These are phyloP conservation scores for Globisporangium nagaii DNA, from an alignment of 352 stramenopile species.

Conservation along the genomic window DNA sequence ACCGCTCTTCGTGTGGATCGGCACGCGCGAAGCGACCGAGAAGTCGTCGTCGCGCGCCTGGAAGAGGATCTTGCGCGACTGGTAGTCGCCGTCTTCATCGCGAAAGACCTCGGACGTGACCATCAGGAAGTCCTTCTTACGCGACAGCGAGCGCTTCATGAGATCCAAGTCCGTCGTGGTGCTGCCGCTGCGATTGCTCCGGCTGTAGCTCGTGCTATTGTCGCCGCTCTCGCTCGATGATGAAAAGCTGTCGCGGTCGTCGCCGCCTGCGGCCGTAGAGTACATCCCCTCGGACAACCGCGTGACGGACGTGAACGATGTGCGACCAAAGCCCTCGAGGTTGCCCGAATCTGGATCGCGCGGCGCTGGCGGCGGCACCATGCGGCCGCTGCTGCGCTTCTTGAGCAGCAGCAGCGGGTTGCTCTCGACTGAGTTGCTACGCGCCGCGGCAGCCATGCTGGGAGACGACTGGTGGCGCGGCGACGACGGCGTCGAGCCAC, in stretches of 20 bases:
- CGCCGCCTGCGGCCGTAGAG: slow-evolving; percentile 12
- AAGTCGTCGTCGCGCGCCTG: slow-evolving; percentile 84
- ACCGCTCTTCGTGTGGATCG: slow-evolving; percentile 61
- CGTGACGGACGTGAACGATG: slow-evolving; percentile 72
- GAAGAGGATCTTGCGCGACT: slow-evolving; percentile 87
- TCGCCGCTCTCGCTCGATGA: slow-evolving; percentile 28
- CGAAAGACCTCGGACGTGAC: slow-evolving; percentile 88
- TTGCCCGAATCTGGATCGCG: slow-evolving; percentile 28
- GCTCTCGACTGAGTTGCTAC: slow-evolving; percentile 43
- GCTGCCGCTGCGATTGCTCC: neutral
- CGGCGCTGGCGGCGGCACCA: too few relatives aligned
- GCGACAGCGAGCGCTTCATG: slow-evolving; percentile 78
- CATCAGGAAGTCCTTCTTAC: slow-evolving; percentile 90
- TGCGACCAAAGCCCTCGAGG: slow-evolving; percentile 55
- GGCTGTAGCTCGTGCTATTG: slow-evolving; percentile 2
- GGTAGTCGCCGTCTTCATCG: slow-evolving; percentile 78
- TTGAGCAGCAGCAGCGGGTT: slow-evolving; percentile 33
- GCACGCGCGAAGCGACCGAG: slow-evolving; percentile 73
- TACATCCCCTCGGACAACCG: slow-evolving; percentile 39
- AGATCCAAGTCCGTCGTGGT: slow-evolving; percentile 59
- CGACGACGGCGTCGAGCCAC: slow-evolving; percentile 19
- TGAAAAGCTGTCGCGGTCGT: slow-evolving; percentile 37
- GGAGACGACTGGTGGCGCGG: slow-evolving; percentile 29
- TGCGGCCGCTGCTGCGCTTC: slow-evolving; percentile 42
- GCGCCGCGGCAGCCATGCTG: slow-evolving; percentile 20